phyloP scores from a whole-genome alignment of 352 stramenopile genomes.

The Phytopythium delawarense region DNA sequence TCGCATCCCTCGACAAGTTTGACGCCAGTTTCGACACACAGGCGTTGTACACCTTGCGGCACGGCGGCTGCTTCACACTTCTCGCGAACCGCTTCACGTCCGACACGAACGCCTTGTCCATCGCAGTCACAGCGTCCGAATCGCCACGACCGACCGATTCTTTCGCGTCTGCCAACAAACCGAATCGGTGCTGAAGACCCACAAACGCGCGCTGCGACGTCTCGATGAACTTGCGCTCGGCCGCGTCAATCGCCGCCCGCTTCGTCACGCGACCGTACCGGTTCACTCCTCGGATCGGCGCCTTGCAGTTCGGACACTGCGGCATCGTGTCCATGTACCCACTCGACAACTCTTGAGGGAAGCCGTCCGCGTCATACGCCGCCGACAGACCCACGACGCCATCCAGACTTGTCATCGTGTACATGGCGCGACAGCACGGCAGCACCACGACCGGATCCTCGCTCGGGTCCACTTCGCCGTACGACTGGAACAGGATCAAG shows the following conservation, averaged over 20 bases:
- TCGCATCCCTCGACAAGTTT: slow-evolving; percentile 18
- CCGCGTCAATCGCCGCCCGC: slow-evolving; percentile 27
- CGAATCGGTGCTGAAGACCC: slow-evolving; percentile 19
- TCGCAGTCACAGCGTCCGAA: not conserved
- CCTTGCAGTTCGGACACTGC: slow-evolving; percentile 43
- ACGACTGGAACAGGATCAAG: slow-evolving; percentile 54
- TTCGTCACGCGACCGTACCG: slow-evolving; percentile 45
- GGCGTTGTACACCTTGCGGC: slow-evolving; percentile 29
- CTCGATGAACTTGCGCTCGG: slow-evolving; percentile 48
- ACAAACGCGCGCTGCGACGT: slow-evolving; percentile 17
- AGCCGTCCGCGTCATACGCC: slow-evolving; percentile 28
- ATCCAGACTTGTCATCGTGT: slow-evolving; percentile 70
- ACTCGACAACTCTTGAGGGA: slow-evolving; percentile 13
- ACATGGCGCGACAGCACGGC: slow-evolving; percentile 62
- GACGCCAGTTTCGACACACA: slow-evolving; percentile 28
- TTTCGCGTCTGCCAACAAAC: slow-evolving; percentile 8
- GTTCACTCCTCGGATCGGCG: slow-evolving; percentile 32
- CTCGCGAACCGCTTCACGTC: slow-evolving; percentile 19
- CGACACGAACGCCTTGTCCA: slow-evolving; percentile 13
- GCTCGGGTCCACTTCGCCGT: slow-evolving; percentile 52
- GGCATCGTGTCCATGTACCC: slow-evolving; percentile 22
- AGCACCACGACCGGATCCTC: slow-evolving; percentile 68
- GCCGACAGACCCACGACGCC: slow-evolving; percentile 36
- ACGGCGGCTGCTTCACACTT: slow-evolving; percentile 20
- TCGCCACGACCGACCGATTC: not conserved